A percentile compares a stretch with the other conserved stretches of the same genome.
Evolutionary conservation across 805 yeast species (phyloP).

Genomic region (Candida ascalaphidarum): DNA sequence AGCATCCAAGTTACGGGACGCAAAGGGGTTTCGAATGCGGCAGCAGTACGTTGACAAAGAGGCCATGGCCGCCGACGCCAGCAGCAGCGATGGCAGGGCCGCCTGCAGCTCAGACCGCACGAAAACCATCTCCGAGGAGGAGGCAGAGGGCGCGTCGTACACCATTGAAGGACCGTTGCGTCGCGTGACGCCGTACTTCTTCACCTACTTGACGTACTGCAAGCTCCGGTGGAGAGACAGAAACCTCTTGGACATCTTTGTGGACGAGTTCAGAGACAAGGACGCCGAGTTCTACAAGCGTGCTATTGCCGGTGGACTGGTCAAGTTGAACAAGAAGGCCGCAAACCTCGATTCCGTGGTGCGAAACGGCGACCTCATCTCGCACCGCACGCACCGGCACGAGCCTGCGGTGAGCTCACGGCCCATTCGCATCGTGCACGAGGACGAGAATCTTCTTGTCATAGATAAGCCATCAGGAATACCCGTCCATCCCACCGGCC

Average conservation of each 20-base stretch:
- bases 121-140: constrained; percentile 44
- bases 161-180: constrained; percentile 53
- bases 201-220: constrained; percentile 85
- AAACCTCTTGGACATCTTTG: constrained; percentile 72
- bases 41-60: constrained; percentile 36
- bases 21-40: constrained; percentile 39
- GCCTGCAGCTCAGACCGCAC: constrained; percentile 6
- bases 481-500: constrained; percentile 94
- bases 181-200: constrained; percentile 76
- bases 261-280: constrained; percentile 77
- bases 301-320: constrained; percentile 51
- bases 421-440: constrained; percentile 57
- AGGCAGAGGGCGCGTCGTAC: constrained; percentile 51
- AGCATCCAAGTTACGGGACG: too few relatives aligned
- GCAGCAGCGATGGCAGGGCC: constrained; percentile 24
- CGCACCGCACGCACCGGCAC: constrained; percentile 77
- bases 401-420: constrained; percentile 74
- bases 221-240: constrained; percentile 87
- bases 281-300: constrained; percentile 56
- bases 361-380: constrained; percentile 73
- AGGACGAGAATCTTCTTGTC: constrained; percentile 69
- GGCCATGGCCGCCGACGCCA: constrained; percentile 31
- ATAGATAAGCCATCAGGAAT: constrained; percentile 92
- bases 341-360: constrained; percentile 61
- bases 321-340: constrained; percentile 56